Percentiles rank a stretch among this genome's conserved stretches.
phyloP scores from a whole-genome alignment of 768 basidiomycete species.

The Xerocomellus intermedius region DNA sequence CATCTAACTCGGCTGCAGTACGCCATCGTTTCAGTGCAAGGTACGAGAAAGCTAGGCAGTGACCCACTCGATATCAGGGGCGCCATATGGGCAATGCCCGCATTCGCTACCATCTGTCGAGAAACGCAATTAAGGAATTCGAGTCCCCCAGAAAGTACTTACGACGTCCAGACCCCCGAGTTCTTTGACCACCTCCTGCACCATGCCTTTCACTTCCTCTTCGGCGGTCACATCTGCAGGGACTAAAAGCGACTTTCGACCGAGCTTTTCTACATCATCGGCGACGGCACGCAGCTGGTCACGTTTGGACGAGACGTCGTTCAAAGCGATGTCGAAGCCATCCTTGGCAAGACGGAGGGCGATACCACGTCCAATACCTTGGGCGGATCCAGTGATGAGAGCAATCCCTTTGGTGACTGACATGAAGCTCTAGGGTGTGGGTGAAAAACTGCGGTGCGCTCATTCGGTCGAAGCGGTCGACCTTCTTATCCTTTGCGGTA shows the following conservation, averaged over 20 bases:
- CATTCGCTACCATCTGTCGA: conserved; percentile 15
- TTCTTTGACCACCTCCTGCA: not conserved
- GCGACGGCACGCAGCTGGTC: conserved; percentile 8
- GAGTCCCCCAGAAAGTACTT: not conserved
- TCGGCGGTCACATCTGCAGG: conserved; percentile 10
- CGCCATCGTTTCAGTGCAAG: too few species aligned
- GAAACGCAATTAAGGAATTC: too few species aligned
- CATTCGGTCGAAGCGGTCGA: too few species aligned
- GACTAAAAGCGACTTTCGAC: conserved; percentile 14
- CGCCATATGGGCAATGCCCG: conserved; percentile 4
- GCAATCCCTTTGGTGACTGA: conserved; percentile 27
- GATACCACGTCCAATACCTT: conserved; percentile 26
- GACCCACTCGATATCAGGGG: too few species aligned
- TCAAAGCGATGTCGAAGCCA: conserved; percentile 28
- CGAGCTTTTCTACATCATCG: conserved; percentile 4
- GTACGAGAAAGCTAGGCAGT: too few species aligned
- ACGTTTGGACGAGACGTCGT: conserved; percentile 22
- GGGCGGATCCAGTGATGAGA: conserved; percentile 30
- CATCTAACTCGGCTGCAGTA: too few species aligned
- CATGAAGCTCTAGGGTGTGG: not conserved
- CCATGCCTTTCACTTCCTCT: conserved; percentile 2
- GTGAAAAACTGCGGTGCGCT: too few species aligned
- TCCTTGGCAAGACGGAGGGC: conserved; percentile 15
- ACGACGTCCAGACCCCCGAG: conserved; percentile 8
- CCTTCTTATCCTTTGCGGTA: too few species aligned